Percentiles rank a stretch among this genome's conserved stretches.
Evolutionary conservation across 208 protist species (phyloP).

Genomic region (Paratrypanosoma confusum): DNA sequence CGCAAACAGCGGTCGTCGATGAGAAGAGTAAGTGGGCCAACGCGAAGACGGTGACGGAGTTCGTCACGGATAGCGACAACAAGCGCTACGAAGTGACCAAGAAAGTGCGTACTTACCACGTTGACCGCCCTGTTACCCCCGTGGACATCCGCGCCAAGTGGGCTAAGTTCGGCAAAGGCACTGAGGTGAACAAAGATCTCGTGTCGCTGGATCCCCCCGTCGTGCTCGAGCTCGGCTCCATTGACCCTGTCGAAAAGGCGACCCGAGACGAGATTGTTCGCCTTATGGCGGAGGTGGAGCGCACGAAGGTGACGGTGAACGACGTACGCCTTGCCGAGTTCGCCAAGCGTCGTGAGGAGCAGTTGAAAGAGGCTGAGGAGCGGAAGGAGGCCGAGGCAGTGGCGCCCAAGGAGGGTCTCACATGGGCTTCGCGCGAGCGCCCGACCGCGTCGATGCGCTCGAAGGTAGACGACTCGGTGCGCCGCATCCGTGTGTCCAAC

Average conservation of each 20-base stretch:
- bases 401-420: conserved; percentile 1
- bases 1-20: conserved; percentile 16
- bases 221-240: conserved; percentile 62
- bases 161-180: conserved; percentile 45
- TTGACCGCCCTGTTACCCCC: conserved; percentile 27
- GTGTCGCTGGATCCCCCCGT: conserved; percentile 55
- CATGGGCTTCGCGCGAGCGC: conserved; percentile 6
- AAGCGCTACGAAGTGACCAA: conserved; percentile 52
- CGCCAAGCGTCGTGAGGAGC: conserved; percentile 23
- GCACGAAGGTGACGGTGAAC: conserved; percentile 33
- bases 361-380: too few species aligned
- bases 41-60: conserved; percentile 23
- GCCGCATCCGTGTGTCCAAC: conserved; percentile 68
- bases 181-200: conserved; percentile 18
- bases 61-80: conserved; percentile 30
- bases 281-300: conserved; percentile 50
- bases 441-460: background rate
- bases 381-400: conserved; percentile 6
- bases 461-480: conserved; percentile 24
- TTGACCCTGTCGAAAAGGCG: conserved; percentile 62
- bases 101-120: conserved; percentile 52
- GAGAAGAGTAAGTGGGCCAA: conserved; percentile 48
- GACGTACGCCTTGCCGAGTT: conserved; percentile 41
- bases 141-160: conserved; percentile 48
- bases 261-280: conserved; percentile 65